Base-by-base conservation (phyloP, 208 protist species). In the Trypanosoma brucei region DNA sequence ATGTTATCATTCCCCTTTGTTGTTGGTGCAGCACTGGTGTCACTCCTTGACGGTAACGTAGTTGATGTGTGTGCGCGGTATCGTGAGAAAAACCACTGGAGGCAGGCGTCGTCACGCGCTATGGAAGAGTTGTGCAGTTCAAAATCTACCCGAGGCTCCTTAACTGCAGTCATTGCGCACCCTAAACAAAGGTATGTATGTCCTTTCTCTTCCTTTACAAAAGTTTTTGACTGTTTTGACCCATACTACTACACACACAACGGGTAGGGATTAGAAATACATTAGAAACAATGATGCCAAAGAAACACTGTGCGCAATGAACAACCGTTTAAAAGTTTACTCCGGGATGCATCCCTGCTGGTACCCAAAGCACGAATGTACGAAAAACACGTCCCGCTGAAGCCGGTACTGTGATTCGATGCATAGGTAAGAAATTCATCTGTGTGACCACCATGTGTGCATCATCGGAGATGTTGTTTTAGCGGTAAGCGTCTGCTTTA, bases 71-170 rank as follows among this genome's bases (percentile, higher is more conserved):
- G 22, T 22, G 22, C 14, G 14, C 44, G 14, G 14, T 55, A 65
- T 64, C 62, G 42, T 38, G 22, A 37, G n/a, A 42, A 60, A 68
- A 88, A 63, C 82, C 82, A 88, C 2, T 55, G n/a, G 8, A 84
- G 62, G 48, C 82, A 88, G 22, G 68, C 73, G 57, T 88, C 82
- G 2, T 62, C 57, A 5, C 58, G 6, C 34, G n/a, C 49, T 34
- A 64, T 13, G 37, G 44, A 44, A 59, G 59, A 50, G 3, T 59
- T 77, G 59, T 51, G 53, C 45, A 73, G 36, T 42, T 73, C 56
- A 54, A 75, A 70, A n/a, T 70, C 30, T 40, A 49, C 46, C 22
- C 22, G 22, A 36, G 51, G 5, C 0, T 13, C 31, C 40, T 42
- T n/a, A 9, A n/a, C 4, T 31, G 38, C 36, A n/a, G 49, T 35